Evolutionary conservation across 2,329 filamentous ascomycete species (phyloP), one percentile per base, ranked within the genome.

Genomic region (Trichoderma harzianum): DNA sequence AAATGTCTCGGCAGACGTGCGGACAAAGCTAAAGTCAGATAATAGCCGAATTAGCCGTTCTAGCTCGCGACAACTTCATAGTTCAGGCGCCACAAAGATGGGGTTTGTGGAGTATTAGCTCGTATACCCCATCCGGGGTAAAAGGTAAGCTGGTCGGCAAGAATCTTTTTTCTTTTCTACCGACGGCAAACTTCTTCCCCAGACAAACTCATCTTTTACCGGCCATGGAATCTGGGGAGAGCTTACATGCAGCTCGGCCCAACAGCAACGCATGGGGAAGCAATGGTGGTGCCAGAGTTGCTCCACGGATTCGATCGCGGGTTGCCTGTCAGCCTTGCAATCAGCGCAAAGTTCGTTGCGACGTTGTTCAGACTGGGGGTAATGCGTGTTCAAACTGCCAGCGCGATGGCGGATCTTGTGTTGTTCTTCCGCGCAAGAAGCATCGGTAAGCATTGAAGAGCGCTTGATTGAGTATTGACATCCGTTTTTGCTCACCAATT

Each of bases 31-130:
- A 51, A 51, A 39, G 47, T 24, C n/a, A 36, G 47, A 32, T 57
- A 57, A 36, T 67, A 57, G 32, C 64, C 47, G 64, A 67, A 67
- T 67, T 57, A 67, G 30, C 64, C 64, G 64, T 18, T 67, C 64
- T 57, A 67, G 47, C 47, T 57, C 32, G 28, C 3, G 21, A 57
- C 47, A 36, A 36, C 28, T 39, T 66, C 32, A 26, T 57, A n/a
- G 32, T 3, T n/a, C n/a, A 16, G 28, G 64, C 47, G 32, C 64
- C 64, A 34, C 21, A 36, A 51, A 57, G 64, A 57, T 39, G 64
- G 47, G 64, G 32, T 32, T 53, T 67, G 64, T 67, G 64, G 47
- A 34, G 47, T 53, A 47, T 47, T 55, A 67, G 43, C 63, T 65
- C n/a, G 39, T 51, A 28, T 30, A 47, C 18, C 63, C 24, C n/a